Base-by-base conservation (phyloP, 2,329 filamentous ascomycete genomes). In the Aspergillus proliferans region DNA sequence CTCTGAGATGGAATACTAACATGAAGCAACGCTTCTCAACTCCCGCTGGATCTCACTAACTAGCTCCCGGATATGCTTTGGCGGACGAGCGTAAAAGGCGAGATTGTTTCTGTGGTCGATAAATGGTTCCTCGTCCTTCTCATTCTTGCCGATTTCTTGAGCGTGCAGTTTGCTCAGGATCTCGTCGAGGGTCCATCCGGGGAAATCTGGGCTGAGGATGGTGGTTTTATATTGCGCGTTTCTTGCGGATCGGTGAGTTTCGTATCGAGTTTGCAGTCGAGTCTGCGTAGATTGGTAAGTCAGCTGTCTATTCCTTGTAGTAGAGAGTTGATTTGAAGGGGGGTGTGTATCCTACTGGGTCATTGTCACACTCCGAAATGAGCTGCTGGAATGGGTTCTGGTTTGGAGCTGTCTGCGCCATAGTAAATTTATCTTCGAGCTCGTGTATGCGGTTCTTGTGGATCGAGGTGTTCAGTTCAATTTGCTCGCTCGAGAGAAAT, bases 41-140 rank as follows among this genome's bases (percentile, higher is more conserved):
- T 81, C 77, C 45, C 76, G 67, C 68, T 96, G 92, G 26, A 96
- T 71, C 49, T 79, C 77, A 2, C 73, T 69, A 2, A 92, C 82
- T 50, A 97, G 71, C 18, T 78, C 71, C 42, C 85, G 76, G 15
- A 96, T 76, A 57, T 85, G 82, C 42, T 81, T 71, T 0, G 91
- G 87, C 14, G 92, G 92, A 6, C 91, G 78, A 3, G 87, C 88
- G 89, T 90, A 96, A 63, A 96, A 84, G 0, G 90, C 87, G 9
- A 96, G 76, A 64, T 91, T 94, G 61, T 95, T 79, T 38, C 92
- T 77, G 39, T 82, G 80, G 64, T 97, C 92, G 46, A 76, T 67
- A 64, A 86, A 95, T 1, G 81, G 82, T 1, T 83, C 84, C 54
- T 88, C 78, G 6, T 50, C 51, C 33, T 85, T 71, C 1, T 77